phyloP scores from a whole-genome alignment of 495 filamentous ascomycete species.

The Lichina pygmaea region DNA sequence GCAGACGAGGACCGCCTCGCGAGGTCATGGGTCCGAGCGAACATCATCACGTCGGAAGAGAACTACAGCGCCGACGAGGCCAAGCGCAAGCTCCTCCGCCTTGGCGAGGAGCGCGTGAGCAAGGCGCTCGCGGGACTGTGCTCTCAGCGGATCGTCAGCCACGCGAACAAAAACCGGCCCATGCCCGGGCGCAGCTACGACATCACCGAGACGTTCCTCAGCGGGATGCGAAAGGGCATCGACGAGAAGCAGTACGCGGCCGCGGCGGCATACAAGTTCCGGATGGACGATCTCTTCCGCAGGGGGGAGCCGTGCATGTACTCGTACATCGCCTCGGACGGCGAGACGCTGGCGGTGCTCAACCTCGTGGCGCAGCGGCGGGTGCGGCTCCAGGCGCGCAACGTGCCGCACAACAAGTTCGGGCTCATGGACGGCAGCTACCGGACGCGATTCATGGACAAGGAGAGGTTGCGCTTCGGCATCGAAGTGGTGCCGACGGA shows the following conservation, averaged over 20 bases:
- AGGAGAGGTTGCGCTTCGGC: conserved; percentile 30
- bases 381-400: conserved; percentile 24
- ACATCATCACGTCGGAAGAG: conserved; percentile 22
- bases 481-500: conserved; percentile 29
- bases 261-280: conserved; percentile 11
- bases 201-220: conserved; percentile 7
- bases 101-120: conserved; percentile 23
- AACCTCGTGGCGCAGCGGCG: conserved; percentile 36
- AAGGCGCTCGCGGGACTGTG: conserved; percentile 29
- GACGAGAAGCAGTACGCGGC: conserved; percentile 8
- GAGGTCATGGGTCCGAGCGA: conserved; percentile 27
- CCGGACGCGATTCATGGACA: conserved; percentile 41
- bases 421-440: conserved; percentile 49
- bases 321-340: conserved; percentile 22
- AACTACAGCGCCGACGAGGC: conserved; percentile 19
- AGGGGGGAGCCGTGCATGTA: conserved; percentile 9
- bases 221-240: conserved; percentile 9
- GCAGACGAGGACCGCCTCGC: conserved; percentile 9
- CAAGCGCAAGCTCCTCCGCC: conserved; percentile 14
- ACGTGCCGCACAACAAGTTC: conserved; percentile 38
- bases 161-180: conserved; percentile 23
- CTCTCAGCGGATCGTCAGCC: conserved; percentile 28
- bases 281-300: conserved; percentile 18
- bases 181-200: conserved; percentile 20
- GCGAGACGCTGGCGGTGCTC: conserved; percentile 37